Base-by-base conservation (phyloP, 768 basidiomycete species). In the Mycena leptocephala region DNA sequence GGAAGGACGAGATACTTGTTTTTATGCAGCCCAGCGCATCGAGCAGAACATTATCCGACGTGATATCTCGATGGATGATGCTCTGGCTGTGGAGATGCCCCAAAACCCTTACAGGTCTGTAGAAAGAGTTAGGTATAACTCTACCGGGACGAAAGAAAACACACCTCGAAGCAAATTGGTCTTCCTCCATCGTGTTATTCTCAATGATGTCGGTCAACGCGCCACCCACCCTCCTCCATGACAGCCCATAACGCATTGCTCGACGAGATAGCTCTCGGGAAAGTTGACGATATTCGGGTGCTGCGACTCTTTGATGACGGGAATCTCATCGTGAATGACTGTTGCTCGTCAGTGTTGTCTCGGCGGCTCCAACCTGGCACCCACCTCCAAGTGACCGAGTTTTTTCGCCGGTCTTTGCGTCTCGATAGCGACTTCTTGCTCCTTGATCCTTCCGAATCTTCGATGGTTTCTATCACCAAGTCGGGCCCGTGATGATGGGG, bases 261-360 rank as follows among this genome's bases (percentile, higher is more conserved):
- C 85, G 69, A 98, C 92, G 55, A 99, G 91, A 84, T 97, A 98
- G 28, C 95, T 93, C 7, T 98, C 95, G 46, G 98, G 86, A 86
- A 96, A 99, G 86, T 98, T 98, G 88, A 99, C 97, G 71, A 99
- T 97, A 81, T 98, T 99, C 35, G 97, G 96, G 83, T 98, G 97
- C 78, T 97, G 96, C 28, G 95, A 97, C 85, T 97, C 98, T 84
- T 97, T 98, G 98, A 99, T 99, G 79, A 99, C 98, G 75, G 99
- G 88, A 79, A 98, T 99, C 85, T 99, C 97, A 80, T 99, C n/a
- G n/a, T n/a, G n/a, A n/a, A n/a, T n/a, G n/a, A n/a, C n/a, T n/a
- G n/a, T n/a, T n/a, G n/a, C n/a, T n/a, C n/a, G n/a, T n/a, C n/a
- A n/a, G n/a, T n/a, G n/a, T n/a, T n/a, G n/a, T n/a, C n/a, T n/a